Conservation (phyloP, 306 rosid genomes). For the Rubus idaeus region DNA sequence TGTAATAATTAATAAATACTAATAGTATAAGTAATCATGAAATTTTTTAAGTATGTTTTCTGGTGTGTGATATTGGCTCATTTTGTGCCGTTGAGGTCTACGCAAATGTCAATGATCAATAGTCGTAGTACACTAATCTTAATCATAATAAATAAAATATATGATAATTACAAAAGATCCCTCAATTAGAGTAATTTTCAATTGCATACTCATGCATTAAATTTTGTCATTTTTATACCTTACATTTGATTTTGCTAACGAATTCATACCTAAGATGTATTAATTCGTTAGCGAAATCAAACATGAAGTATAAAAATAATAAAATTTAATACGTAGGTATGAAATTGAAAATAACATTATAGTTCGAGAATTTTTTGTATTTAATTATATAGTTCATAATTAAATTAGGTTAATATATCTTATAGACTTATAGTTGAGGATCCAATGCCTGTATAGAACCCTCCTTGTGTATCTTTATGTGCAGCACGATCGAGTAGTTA, state of each 20-base stretch:
- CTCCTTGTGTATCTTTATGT: background rate
- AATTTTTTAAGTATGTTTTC: background rate
- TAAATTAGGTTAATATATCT: background rate
- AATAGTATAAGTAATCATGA: conserved; percentile 1
- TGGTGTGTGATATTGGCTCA: background rate
- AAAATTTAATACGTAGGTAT: no score
- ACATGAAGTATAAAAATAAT: no score
- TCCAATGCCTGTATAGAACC: conserved; percentile 19
- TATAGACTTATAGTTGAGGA: conserved; percentile 5
- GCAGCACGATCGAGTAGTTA: background rate
- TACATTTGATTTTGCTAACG: no score
- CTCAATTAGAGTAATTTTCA: no score
- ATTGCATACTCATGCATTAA: no score
- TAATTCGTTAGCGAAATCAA: no score
- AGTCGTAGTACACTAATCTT: background rate
- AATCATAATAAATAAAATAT: background rate
- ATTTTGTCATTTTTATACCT: no score
- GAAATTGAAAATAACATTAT: no score
- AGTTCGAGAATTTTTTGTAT: no score
- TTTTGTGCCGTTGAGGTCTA: background rate
- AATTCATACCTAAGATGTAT: no score
- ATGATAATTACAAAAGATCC: no score
- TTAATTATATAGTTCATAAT: no score
- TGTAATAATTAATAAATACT: background rate
- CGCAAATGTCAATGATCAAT: conserved; percentile 11